A percentile compares a stretch with the other conserved stretches of the same genome.
These are phyloP conservation scores for Botryosphaeria agaves DNA, from an alignment of 2,329 filamentous ascomycete species.

Conservation along the genomic window DNA sequence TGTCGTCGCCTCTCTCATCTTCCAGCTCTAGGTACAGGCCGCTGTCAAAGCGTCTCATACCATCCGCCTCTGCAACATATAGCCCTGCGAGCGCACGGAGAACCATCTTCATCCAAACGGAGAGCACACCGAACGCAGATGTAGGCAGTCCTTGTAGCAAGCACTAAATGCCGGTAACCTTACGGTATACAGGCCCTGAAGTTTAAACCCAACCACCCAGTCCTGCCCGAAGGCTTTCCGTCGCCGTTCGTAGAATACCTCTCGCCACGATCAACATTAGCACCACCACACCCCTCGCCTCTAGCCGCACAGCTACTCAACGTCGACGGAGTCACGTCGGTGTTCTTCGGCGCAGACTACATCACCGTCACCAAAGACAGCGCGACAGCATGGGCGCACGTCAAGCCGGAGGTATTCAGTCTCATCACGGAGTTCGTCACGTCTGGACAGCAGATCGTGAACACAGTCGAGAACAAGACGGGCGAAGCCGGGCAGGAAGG, in stretches of 20 bases:
- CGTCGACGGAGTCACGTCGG: constrained; percentile 82
- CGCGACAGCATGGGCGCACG: constrained; percentile 81
- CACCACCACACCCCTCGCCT: constrained; percentile 78
- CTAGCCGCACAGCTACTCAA: constrained; percentile 82
- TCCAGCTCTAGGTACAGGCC: too few species aligned
- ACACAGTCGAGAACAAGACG: constrained; percentile 27
- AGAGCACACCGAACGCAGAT: constrained; percentile 85
- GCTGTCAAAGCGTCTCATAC: too few species aligned
- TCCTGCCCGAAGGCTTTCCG: constrained; percentile 58
- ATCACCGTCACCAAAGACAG: constrained; percentile 89
- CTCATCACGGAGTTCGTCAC: constrained; percentile 88
- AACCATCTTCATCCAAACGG: constrained; percentile 95
- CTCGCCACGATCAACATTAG: constrained; percentile 70
- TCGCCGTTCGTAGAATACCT: constrained; percentile 84
- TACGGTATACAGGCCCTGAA: constrained; percentile 47
- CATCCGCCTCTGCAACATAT: too few species aligned
- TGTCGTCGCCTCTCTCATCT: too few species aligned
- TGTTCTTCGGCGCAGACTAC: constrained; percentile 91
- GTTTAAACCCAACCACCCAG: constrained; percentile 78
- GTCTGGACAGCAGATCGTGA: constrained; percentile 66
- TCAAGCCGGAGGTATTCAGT: constrained; percentile 89
- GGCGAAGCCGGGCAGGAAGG: constrained; percentile 24
- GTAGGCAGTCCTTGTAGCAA: too few species aligned
- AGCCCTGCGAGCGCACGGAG: too few species aligned
- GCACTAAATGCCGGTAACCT: neutral